Evolutionary conservation across 2,329 filamentous ascomycete genomes (phyloP), one percentile per base, ranked within the genome.

Genomic region (Fusarium staphyleae): DNA sequence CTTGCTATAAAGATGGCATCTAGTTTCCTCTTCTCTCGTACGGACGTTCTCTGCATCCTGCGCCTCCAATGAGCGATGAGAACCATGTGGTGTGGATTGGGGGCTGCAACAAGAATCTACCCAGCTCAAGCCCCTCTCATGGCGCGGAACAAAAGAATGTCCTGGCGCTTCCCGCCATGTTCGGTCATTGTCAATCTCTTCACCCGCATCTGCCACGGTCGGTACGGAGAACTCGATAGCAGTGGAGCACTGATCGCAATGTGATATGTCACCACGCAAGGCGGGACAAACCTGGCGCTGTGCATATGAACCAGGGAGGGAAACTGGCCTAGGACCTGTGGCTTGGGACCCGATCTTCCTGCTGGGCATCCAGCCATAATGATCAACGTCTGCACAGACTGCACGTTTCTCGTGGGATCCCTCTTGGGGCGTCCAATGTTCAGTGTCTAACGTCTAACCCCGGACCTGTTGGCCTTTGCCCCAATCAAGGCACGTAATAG

Each of bases 21-120:
- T 58, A 65, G 69, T 69, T 71, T 62, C 33, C 69, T 68, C 68
- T 70, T 70, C 51, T 52, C 68, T 65, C 66, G 22, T 52, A 36
- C 48, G 29, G 41, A 24, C 42, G 45, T 16, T 37, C 13, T 48
- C 45, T 55, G 57, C 44, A 53, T 14, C 29, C 36, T 45, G 29
- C 24, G 14, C 32, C 39, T 43, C 60, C 48, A 62, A 65, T 54
- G 50, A 59, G 52, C 45, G 48, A 42, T 32, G 35, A 48, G 55
- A 45, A 45, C 45, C 28, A 50, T 45, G 34, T 54, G 42, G 48
- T 26, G 47, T 57, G 43, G 36, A 43, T 41, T 34, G 50, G 36
- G 22, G 48, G 45, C 46, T 30, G 46, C 30, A 37, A 48, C 24
- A 47, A 32, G 32, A 41, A 42, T 34, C 30, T 35, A 30, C 15